Conservation (phyloP, 192 early-diverging fungal species). For the Cetraspora pellucida region DNA sequence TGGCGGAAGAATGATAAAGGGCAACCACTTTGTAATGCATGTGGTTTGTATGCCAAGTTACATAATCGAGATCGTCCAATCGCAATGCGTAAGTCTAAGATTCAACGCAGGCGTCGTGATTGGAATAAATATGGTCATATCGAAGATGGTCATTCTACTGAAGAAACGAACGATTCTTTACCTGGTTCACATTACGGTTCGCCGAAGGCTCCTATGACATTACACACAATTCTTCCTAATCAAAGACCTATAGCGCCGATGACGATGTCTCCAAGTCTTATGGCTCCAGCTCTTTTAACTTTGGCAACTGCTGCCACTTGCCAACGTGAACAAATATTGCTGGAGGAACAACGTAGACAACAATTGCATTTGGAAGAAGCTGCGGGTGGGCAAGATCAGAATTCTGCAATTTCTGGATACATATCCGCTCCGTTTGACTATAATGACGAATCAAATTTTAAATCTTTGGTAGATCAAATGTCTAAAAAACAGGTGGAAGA, state of each 20-base stretch:
- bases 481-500: constrained; percentile 54
- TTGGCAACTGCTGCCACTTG: constrained; percentile 28
- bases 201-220: background rate
- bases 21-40: constrained; percentile 80
- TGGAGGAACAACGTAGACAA: constrained; percentile 9
- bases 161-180: background rate
- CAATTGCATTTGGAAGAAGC: background rate
- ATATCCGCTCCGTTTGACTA: constrained; percentile 24
- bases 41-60: constrained; percentile 64
- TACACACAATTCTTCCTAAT: constrained; percentile 18
- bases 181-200: background rate
- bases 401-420: background rate
- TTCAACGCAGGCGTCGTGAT: constrained; percentile 54
- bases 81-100: constrained; percentile 58
- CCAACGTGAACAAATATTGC: constrained; percentile 18
- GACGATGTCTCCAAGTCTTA: constrained; percentile 7
- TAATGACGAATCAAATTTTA: constrained; percentile 45
- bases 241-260: constrained; percentile 27
- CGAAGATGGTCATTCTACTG: constrained; percentile 11
- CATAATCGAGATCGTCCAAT: constrained; percentile 55
- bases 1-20: constrained; percentile 80
- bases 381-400: background rate
- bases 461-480: constrained; percentile 49
- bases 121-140: constrained; percentile 35
- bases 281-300: constrained; percentile 33